Evolutionary conservation across 768 basidiomycete genomes (phyloP), one percentile per base, ranked within the genome.

Genomic region (Dendrothele bispora): DNA sequence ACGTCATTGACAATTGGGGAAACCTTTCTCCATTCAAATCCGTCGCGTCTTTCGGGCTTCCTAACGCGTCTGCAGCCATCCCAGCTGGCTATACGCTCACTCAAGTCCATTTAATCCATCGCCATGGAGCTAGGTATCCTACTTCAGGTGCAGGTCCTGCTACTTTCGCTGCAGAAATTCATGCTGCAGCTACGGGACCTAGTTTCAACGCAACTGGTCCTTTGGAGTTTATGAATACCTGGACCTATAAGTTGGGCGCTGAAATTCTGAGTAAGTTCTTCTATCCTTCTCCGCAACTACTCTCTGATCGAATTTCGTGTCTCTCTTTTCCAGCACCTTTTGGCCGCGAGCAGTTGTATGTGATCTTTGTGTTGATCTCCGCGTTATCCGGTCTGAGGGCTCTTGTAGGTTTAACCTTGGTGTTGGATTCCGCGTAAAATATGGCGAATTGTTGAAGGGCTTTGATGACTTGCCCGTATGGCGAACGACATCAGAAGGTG

Each of bases 191-290:
- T 1, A 49, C 56, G 5, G 50, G 52, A 11, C 61, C 68, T 3
- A 65, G 69, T 3, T 78, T 83, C 67, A 72, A 67, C 11, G 80
- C 77, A 0, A 71, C 68, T 0, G 86, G 84, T 0, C 66, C 74
- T 1, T 62, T 91, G 17, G 55, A 68, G 1, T 92, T 91, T 58
- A 64, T 92, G 62, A 82, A 85, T 53, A 75, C 73, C 28, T 92
- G 88, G 88, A 78, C 77, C 3, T 91, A 86, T 61, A 82, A 83
- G 55, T 81, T 92, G 11, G 91, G 90, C 10, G 79, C 78, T 50
- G 90, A 91, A 64, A 75, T 82, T 37, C 63, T 91, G 38, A 47
- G 46, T 22, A 2, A 30, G 14, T n/a, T 18, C n/a, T n/a, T n/a
- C n/a, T n/a, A n/a, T n/a, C 12, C 18, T 39, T 8, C 18, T 17